A percentile compares a stretch with the other conserved stretches of the same genome.
Conservation (phyloP, 2,329 filamentous ascomycete genomes). For the Diplodia intermedia region DNA sequence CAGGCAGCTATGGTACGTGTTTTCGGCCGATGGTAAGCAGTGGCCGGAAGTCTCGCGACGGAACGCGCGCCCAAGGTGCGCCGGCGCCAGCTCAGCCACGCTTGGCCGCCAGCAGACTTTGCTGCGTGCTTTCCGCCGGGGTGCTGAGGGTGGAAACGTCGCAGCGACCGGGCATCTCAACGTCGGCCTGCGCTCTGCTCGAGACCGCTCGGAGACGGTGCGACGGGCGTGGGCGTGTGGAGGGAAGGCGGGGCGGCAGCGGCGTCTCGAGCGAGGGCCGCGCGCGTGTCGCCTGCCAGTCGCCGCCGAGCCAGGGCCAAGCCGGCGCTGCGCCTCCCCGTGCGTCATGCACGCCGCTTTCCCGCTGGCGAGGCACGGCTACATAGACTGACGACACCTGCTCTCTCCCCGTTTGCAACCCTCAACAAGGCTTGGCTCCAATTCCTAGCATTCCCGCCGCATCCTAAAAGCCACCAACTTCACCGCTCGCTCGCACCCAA, state of each 20-base stretch:
- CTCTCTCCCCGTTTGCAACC: not conserved
- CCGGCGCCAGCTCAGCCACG: constrained; percentile 13
- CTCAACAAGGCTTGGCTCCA: not conserved
- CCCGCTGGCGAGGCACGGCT: not conserved
- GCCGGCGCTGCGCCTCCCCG: constrained; percentile 21
- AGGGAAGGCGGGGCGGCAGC: not conserved
- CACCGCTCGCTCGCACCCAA: not conserved
- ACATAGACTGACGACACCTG: constrained; percentile 3
- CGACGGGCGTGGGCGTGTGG: not conserved
- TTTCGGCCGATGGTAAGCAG: constrained; percentile 3
- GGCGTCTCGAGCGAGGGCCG: not conserved
- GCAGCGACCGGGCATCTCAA: not conserved
- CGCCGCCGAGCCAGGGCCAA: constrained; percentile 17
- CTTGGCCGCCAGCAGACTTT: constrained; percentile 11
- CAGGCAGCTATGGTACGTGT: not conserved
- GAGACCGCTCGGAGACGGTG: not conserved
- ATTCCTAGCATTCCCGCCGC: not conserved
- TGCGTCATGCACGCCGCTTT: constrained; percentile 15
- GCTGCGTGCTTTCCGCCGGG: not conserved
- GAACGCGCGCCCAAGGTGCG: constrained; percentile 15
- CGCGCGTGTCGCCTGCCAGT: not conserved
- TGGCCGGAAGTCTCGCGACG: constrained; percentile 24
- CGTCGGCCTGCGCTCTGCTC: not conserved
- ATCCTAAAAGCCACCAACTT: not conserved
- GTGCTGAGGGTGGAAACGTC: not conserved